phyloP scores from a whole-genome alignment of 1,284 basidiomycete species.

The Agaricales sp. region DNA sequence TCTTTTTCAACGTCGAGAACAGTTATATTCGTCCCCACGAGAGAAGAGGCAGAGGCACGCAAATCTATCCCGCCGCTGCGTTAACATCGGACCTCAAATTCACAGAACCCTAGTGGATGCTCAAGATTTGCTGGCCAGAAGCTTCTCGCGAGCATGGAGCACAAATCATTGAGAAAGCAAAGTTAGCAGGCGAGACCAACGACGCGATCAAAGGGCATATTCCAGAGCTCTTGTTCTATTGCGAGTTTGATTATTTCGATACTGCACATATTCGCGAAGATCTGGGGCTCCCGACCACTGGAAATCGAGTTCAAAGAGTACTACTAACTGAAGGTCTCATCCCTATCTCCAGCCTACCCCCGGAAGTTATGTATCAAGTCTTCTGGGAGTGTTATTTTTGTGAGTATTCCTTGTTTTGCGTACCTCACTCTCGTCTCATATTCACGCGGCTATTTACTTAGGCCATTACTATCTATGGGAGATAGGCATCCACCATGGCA shows the following conservation, averaged over 20 bases:
- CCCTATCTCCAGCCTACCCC: neutral
- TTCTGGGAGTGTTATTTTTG: neutral
- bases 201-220: neutral
- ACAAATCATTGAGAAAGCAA: neutral
- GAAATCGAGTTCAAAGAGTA: neutral
- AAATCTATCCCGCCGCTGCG: neutral
- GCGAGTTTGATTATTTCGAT: neutral
- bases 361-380: neutral
- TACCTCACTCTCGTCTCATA: neutral
- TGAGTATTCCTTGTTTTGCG: neutral
- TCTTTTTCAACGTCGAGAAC: neutral
- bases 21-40: neutral
- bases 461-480: neutral
- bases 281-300: neutral
- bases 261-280: neutral
- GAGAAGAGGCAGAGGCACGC: neutral
- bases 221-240: neutral
- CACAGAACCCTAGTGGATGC: neutral
- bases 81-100: neutral
- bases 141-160: neutral
- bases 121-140: neutral
- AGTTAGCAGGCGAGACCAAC: neutral
- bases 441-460: neutral
- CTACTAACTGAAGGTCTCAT: neutral
- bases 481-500: neutral